A percentile compares a stretch with the other conserved stretches of the same genome.
Conservation (phyloP, 139 green algal species). For the Gonium pectorale region DNA sequence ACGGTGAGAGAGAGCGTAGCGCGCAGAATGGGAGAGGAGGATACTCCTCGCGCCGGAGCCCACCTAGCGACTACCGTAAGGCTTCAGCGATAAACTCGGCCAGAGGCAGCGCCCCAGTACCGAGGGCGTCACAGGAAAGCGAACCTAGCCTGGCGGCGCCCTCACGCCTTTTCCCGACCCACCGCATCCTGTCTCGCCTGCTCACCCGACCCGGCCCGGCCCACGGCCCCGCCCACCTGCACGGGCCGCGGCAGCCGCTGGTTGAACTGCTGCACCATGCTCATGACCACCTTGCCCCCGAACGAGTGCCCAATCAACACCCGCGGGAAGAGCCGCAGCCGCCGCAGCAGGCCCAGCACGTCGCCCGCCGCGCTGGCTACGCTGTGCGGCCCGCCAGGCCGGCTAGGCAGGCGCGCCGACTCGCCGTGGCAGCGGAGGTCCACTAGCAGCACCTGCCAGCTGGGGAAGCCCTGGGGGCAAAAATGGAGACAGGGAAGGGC, state of each 20-base stretch:
- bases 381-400: slow-evolving; percentile 52
- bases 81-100: too few species aligned
- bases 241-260: slow-evolving; percentile 82
- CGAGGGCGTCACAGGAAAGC: too few species aligned
- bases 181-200: background rate
- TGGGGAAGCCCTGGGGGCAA: slow-evolving; percentile 74
- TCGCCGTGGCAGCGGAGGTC: slow-evolving; percentile 95
- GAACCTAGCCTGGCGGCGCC: too few species aligned
- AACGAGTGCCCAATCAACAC: slow-evolving; percentile 94
- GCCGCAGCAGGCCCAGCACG: slow-evolving; percentile 79
- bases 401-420: slow-evolving; percentile 57
- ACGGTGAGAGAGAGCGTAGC: too few species aligned
- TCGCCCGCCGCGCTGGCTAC: slow-evolving; percentile 76
- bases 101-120: too few species aligned
- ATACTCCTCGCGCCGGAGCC: too few species aligned
- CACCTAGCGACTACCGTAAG: too few species aligned
- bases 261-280: slow-evolving; percentile 91
- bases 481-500: too few species aligned
- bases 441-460: slow-evolving; percentile 92
- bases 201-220: too few species aligned
- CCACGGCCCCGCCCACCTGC: slow-evolving; percentile 68
- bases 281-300: slow-evolving; percentile 93
- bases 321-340: slow-evolving; percentile 87
- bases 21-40: too few species aligned
- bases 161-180: background rate